A percentile compares a stretch with the other conserved stretches of the same genome.
Conservation (phyloP, 2,329 filamentous ascomycete species). For the Hirsutella thompsonii region DNA sequence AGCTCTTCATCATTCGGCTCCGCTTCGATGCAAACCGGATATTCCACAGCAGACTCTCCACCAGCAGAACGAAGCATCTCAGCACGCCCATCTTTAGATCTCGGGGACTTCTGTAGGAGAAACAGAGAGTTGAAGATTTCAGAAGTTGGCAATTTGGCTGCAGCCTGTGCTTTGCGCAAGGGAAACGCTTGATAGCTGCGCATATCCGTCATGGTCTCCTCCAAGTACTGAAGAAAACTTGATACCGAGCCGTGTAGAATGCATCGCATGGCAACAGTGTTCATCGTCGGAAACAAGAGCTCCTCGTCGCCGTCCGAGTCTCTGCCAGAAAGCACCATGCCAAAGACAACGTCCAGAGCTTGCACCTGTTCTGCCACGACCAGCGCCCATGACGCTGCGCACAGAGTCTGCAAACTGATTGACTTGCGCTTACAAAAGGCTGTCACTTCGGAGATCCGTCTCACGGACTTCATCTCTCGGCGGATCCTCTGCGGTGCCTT, state of each 20-base stretch:
- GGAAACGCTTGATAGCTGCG: conserved; percentile 67
- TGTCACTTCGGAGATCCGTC: conserved; percentile 12
- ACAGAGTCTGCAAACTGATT: conserved; percentile 64
- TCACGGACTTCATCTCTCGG: conserved; percentile 6
- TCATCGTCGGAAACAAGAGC: conserved; percentile 82
- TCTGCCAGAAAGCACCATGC: conserved; percentile 74
- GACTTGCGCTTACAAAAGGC: conserved; percentile 51
- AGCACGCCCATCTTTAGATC: neutral
- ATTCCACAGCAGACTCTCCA: conserved; percentile 59
- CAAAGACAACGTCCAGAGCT: conserved; percentile 67
- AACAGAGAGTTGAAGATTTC: conserved; percentile 44
- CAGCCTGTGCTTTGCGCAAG: conserved; percentile 52
- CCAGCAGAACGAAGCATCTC: conserved; percentile 49
- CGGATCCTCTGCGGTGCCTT: conserved; percentile 2
- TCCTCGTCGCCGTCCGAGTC: conserved; percentile 55
- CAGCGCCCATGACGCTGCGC: conserved; percentile 64
- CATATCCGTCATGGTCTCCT: conserved; percentile 53
- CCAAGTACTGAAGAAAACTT: conserved; percentile 59
- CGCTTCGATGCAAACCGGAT: conserved; percentile 71
- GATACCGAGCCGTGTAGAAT: conserved; percentile 55
- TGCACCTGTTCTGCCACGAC: conserved; percentile 50
- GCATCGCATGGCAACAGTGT: conserved; percentile 65
- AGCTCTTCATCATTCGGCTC: conserved; percentile 45
- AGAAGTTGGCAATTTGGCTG: conserved; percentile 18
- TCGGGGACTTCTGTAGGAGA: conserved; percentile 32